A percentile compares a stretch with the other conserved stretches of the same genome.
phyloP scores from a whole-genome alignment of 139 green algal species.

The Micromonas commoda region DNA sequence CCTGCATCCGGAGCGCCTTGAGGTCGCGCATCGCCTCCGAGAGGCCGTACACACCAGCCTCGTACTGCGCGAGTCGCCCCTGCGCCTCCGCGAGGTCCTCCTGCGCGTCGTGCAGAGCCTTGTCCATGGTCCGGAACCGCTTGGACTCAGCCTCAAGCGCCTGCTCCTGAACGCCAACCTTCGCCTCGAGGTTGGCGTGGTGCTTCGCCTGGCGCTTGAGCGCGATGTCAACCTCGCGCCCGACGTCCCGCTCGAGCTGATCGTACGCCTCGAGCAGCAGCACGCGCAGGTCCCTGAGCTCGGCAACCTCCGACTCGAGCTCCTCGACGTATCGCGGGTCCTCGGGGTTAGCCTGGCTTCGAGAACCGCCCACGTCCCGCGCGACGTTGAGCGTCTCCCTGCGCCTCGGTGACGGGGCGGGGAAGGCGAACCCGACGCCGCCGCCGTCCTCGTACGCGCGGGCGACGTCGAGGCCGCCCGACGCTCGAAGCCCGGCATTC shows the following conservation, averaged over 20 bases:
- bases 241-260: slow-evolving; percentile 61
- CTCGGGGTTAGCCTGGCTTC: background rate
- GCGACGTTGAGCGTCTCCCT: background rate
- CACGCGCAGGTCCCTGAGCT: background rate
- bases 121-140: slow-evolving; percentile 12
- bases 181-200: slow-evolving; percentile 25
- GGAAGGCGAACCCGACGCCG: background rate
- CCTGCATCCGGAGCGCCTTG: slow-evolving; percentile 21
- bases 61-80: slow-evolving; percentile 32
- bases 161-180: slow-evolving; percentile 34
- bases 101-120: slow-evolving; percentile 55
- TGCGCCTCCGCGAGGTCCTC: slow-evolving; percentile 42
- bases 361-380: background rate
- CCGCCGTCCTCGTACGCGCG: background rate
- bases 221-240: slow-evolving; percentile 55
- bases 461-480: background rate
- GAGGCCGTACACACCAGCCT: slow-evolving; percentile 35
- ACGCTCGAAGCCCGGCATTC: no score
- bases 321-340: background rate
- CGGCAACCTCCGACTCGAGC: background rate
- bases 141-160: background rate
- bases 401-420: background rate
- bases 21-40: slow-evolving; percentile 36
- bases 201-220: slow-evolving; percentile 34
- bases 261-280: slow-evolving; percentile 51